Base-by-base conservation (phyloP, 75 land plant species). In the Pinus albicaulis region DNA sequence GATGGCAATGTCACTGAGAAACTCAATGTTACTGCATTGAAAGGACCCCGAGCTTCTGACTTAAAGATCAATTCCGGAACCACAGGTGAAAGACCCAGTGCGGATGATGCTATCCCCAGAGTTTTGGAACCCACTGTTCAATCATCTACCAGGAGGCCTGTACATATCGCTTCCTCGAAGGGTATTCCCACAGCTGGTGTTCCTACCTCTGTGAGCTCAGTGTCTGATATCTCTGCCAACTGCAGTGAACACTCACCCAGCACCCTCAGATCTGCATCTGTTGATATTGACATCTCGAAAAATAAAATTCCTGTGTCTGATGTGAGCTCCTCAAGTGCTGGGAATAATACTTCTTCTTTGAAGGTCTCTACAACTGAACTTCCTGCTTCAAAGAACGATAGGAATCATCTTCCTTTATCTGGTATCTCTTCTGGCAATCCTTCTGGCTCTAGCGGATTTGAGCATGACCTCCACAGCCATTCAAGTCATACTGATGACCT, bases 91-190 rank as follows among this genome's bases (percentile, higher is more conserved):
- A 72, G 10, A 24, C n/a, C 28, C 19, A 55, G 44, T 25, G 20
- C 16, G 15, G 53, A 72, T 55, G 31, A 53, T 55, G 34, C 57
- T 55, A 24, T 15, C 11, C 74, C 56, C 26, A 55, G 55, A 55
- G 74, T 53, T 53, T 52, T 72, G 57, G 74, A 72, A 12, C 55
- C 44, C 28, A 24, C 36, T 55, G 57, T 72, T 52, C 31, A 72
- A 55, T 55, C 36, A 55, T 55, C 74, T 24, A 55, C 24, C 16
- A 26, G 28, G 8, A 25, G 34, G 3, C 11, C 34, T 24, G 57
- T 55, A 55, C n/a, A 72, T 55, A 55, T 7, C 5, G 26, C 74
- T 72, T 34, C 74, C 20, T 55, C 6, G 16, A 55, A 52, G 57
- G 74, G 55, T 24, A 57, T 23, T 72, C 36, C 31, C 7, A 17